Percentiles rank a stretch among this genome's conserved stretches.
Evolutionary conservation across 192 early-diverging fungal species (phyloP).

Genomic region (Funneliformis geosporum): DNA sequence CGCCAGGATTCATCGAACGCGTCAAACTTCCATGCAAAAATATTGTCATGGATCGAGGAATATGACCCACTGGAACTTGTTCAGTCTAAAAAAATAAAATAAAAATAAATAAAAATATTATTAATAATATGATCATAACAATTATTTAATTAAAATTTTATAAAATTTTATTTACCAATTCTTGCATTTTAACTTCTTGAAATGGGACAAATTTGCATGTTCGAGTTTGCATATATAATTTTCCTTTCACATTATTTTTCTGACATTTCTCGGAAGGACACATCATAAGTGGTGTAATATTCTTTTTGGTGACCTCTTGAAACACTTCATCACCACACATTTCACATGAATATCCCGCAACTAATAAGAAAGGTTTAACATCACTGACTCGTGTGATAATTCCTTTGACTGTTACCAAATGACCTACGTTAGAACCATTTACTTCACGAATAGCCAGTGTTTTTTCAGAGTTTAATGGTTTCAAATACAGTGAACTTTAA

Average conservation of each 20-base stretch:
- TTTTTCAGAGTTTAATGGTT: constrained; percentile 60
- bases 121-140: background rate
- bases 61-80: constrained; percentile 98
- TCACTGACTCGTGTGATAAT: constrained; percentile 94
- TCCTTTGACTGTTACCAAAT: constrained; percentile 84
- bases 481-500: constrained; percentile 75
- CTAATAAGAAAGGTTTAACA: constrained; percentile 87
- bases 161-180: constrained; percentile 64
- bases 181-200: constrained; percentile 97
- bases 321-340: constrained; percentile 94
- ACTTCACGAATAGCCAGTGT: constrained; percentile 86
- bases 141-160: background rate
- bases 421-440: constrained; percentile 77
- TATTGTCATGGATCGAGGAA: constrained; percentile 94
- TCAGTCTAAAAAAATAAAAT: constrained; percentile 62
- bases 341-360: constrained; percentile 91
- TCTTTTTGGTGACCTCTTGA: constrained; percentile 80
- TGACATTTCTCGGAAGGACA: constrained; percentile 82
- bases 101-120: background rate
- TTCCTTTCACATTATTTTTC: constrained; percentile 76
- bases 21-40: constrained; percentile 81
- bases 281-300: constrained; percentile 78
- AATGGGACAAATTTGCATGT: constrained; percentile 91
- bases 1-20: constrained; percentile 84
- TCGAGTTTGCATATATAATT: constrained; percentile 87